Conservation (phyloP, 148 eudicot genomes). For the Camellia lanceoleosa region DNA sequence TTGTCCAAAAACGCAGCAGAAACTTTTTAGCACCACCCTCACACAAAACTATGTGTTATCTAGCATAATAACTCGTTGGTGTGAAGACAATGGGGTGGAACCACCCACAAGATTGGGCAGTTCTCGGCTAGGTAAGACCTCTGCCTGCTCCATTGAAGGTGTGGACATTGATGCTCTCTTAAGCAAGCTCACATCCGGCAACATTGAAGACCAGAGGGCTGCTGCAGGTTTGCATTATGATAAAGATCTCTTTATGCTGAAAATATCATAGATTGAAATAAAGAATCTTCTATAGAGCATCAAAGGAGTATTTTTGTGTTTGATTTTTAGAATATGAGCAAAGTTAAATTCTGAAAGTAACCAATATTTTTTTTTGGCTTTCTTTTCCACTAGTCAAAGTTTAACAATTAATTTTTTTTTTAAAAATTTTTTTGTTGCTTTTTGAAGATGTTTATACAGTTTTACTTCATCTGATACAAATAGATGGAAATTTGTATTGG, state of each 20-base stretch:
- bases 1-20: conserved; percentile 19
- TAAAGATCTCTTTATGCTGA: not conserved
- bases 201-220: conserved; percentile 16
- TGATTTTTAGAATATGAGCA: not conserved
- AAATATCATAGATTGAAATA: not conserved
- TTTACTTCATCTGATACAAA: not conserved
- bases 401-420: not conserved
- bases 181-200: conserved; percentile 13
- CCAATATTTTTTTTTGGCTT: not conserved
- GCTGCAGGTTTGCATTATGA: conserved; percentile 15
- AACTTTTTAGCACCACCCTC: not conserved
- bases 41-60: conserved; percentile 16
- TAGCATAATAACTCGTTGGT: conserved; percentile 16
- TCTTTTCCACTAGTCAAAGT: not conserved
- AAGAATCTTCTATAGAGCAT: not conserved
- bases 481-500: not conserved
- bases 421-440: not conserved
- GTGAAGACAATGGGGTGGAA: conserved; percentile 15
- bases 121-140: not conserved
- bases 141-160: conserved; percentile 13
- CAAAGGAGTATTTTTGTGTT: not conserved
- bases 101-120: conserved; percentile 15
- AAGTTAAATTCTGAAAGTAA: not conserved
- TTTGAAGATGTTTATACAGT: not conserved
- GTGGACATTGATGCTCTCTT: conserved; percentile 19